phyloP scores from a whole-genome alignment of 164 flowering plant genomes.

The Dillenia suffruticosa region DNA sequence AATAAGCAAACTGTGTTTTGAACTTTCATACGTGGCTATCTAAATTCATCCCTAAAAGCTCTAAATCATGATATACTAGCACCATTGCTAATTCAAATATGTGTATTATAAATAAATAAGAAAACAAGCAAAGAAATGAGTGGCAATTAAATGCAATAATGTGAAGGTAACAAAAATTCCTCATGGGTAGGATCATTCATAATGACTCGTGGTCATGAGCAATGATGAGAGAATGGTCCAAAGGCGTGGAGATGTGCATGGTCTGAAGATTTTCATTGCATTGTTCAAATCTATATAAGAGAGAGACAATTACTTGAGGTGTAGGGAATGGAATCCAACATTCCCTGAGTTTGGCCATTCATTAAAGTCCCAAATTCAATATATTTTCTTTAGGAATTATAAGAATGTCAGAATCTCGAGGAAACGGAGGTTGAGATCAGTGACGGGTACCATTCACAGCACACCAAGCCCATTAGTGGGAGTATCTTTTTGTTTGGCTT shows the following conservation, averaged over 20 bases:
- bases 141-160: no score
- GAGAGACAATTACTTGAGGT: slow-evolving; percentile 8
- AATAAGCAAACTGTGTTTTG: no score
- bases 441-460: slow-evolving; percentile 4
- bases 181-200: no score
- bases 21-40: no score
- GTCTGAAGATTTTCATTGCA: slow-evolving; percentile 3
- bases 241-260: slow-evolving; percentile 6
- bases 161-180: no score
- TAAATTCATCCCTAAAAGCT: no score
- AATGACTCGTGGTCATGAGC: no score
- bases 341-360: slow-evolving; percentile 67
- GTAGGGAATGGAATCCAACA: slow-evolving; percentile 62
- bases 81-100: no score
- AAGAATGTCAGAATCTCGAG: slow-evolving; percentile 62
- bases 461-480: no score
- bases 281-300: slow-evolving; percentile 4
- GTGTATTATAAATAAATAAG: no score
- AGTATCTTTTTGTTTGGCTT: slow-evolving; percentile 18
- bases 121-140: no score
- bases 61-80: no score
- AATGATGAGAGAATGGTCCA: neutral
- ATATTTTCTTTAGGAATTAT: slow-evolving; percentile 11
- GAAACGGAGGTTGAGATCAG: slow-evolving; percentile 24
- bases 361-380: slow-evolving; percentile 40